phyloP scores from a whole-genome alignment of 768 basidiomycete species.

The Kwoniella sp. region DNA sequence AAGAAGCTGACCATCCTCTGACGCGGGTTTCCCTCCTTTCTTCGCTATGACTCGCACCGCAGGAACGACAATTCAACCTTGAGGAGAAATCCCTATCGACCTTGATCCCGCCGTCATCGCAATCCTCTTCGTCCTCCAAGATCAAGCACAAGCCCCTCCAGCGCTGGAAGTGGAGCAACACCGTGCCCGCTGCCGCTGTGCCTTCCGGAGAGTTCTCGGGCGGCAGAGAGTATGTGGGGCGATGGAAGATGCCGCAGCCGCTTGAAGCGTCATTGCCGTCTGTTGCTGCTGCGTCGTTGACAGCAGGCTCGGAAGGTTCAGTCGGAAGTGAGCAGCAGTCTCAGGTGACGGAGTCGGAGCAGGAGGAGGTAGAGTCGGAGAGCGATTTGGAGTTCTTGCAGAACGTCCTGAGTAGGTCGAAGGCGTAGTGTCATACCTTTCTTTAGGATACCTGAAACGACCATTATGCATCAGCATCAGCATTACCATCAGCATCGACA shows the following conservation, averaged over 20 bases:
- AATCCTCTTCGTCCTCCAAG: constrained; percentile 13
- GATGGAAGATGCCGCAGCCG: constrained; percentile 40
- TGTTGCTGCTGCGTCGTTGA: too few relatives aligned
- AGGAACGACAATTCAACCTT: constrained; percentile 48
- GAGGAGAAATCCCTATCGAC: constrained; percentile 35
- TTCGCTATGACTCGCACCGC: not conserved
- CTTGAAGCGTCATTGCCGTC: constrained; percentile 4
- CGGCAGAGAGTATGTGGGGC: constrained; percentile 32
- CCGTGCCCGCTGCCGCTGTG: constrained; percentile 9
- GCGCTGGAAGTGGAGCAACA: constrained; percentile 28
- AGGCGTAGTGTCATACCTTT: too few relatives aligned
- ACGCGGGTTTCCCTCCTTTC: not conserved
- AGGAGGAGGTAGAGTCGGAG: constrained; percentile 14
- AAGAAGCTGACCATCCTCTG: not conserved
- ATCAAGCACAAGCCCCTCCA: constrained; percentile 24
- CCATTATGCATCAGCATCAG: constrained; percentile 9
- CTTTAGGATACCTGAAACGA: too few relatives aligned
- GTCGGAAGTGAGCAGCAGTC: not conserved
- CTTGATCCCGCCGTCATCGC: constrained; percentile 22
- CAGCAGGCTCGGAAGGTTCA: not conserved
- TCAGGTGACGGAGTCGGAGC: not conserved
- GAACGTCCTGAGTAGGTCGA: constrained; percentile 16
- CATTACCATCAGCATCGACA: not conserved
- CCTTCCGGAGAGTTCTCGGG: constrained; percentile 27
- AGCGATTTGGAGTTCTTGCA: constrained; percentile 22